Conservation (phyloP, 495 filamentous ascomycete genomes). For the Aspergillus campestris region DNA sequence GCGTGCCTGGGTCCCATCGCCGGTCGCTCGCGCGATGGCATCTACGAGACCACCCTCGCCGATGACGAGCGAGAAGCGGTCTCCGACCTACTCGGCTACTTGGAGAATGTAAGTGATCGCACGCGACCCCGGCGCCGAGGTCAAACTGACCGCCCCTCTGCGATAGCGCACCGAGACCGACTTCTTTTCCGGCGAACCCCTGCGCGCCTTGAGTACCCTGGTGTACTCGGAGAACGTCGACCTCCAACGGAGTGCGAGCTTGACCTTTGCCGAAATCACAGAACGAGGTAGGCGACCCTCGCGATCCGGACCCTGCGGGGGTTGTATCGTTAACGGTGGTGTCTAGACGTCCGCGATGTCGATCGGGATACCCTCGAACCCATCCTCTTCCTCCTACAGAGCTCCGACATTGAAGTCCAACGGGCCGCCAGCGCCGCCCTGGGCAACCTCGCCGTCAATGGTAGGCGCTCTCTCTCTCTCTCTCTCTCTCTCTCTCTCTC, state of each 20-base stretch:
- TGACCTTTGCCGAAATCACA: slow-evolving; percentile 98
- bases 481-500: background rate
- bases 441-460: slow-evolving; percentile 93
- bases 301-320: background rate
- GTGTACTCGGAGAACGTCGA: slow-evolving; percentile 99
- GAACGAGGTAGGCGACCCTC: slow-evolving; percentile 73
- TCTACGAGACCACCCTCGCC: slow-evolving; percentile 91
- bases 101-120: slow-evolving; percentile 72
- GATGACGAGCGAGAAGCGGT: slow-evolving; percentile 97
- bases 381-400: slow-evolving; percentile 91
- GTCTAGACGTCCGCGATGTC: slow-evolving; percentile 87
- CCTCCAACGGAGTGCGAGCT: slow-evolving; percentile 89
- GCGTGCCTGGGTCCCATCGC: slow-evolving; percentile 35
- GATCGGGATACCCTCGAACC: slow-evolving; percentile 91
- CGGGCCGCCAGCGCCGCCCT: slow-evolving; percentile 92
- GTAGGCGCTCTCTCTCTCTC: slow-evolving; percentile 45
- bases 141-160: slow-evolving; percentile 6
- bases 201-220: slow-evolving; percentile 85
- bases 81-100: slow-evolving; percentile 85
- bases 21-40: slow-evolving; percentile 85
- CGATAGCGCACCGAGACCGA: slow-evolving; percentile 84
- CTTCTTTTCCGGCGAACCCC: slow-evolving; percentile 96
- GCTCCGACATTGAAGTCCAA: slow-evolving; percentile 93
- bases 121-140: background rate
- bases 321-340: slow-evolving; percentile 6